These are phyloP conservation scores for Conticribra guillardii DNA, from an alignment of 108 stramenopile genomes.

Conservation along the genomic window DNA sequence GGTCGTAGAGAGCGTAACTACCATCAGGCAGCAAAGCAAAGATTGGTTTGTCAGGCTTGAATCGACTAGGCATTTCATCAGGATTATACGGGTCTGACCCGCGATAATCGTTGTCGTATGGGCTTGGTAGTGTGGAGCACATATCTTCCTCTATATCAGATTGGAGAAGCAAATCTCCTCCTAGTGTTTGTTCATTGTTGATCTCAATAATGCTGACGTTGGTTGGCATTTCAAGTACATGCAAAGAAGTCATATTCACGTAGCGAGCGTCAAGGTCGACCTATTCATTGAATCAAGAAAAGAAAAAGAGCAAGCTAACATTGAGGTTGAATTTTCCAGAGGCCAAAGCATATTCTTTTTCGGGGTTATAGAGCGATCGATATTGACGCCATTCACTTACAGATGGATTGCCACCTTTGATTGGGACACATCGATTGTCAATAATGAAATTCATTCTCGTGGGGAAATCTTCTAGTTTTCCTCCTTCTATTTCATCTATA, in stretches of 20 bases:
- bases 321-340: neutral
- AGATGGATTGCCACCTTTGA: slow-evolving; percentile 44
- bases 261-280: slow-evolving; percentile 43
- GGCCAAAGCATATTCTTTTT: too few relatives aligned
- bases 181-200: slow-evolving; percentile 41
- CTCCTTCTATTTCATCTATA: slow-evolving; percentile 43
- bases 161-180: slow-evolving; percentile 39
- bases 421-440: slow-evolving; percentile 7
- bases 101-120: slow-evolving; percentile 50
- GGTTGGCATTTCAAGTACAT: slow-evolving; percentile 35
- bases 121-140: slow-evolving; percentile 38
- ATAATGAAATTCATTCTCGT: slow-evolving; percentile 36
- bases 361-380: neutral
- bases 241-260: slow-evolving; percentile 31
- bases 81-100: slow-evolving; percentile 38
- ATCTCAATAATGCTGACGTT: slow-evolving; percentile 20
- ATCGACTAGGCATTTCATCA: slow-evolving; percentile 33
- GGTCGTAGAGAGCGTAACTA: slow-evolving; percentile 38
- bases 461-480: slow-evolving; percentile 9
- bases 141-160: slow-evolving; percentile 34
- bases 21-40: slow-evolving; percentile 41
- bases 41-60: slow-evolving; percentile 39
- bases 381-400: slow-evolving; percentile 1
- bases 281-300: neutral
- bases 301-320: too few relatives aligned